These are phyloP conservation scores for Hypoxylon lienhwacheense DNA, from an alignment of 495 filamentous ascomycete genomes.

Conservation along the genomic window DNA sequence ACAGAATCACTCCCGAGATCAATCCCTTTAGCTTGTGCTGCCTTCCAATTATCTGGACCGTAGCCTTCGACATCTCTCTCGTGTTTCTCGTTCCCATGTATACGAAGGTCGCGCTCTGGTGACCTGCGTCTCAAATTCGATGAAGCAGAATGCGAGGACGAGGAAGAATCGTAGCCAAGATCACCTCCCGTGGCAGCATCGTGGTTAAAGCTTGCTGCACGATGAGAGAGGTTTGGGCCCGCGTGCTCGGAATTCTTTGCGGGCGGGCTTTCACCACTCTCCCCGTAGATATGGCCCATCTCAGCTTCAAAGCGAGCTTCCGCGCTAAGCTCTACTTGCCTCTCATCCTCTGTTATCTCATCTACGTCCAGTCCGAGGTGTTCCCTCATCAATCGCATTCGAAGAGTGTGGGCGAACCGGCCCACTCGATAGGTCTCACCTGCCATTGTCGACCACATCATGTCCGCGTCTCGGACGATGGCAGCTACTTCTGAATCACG, in stretches of 20 bases:
- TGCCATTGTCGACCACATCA: conserved; percentile 91
- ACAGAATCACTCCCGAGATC: conserved; percentile 68
- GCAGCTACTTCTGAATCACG: conserved; percentile 92
- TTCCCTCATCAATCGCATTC: conserved; percentile 93
- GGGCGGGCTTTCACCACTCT: conserved; percentile 39
- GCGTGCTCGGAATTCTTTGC: conserved; percentile 34
- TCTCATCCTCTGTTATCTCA: conserved; percentile 81
- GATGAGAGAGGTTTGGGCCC: conserved; percentile 16
- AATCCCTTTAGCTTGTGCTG: conserved; percentile 56
- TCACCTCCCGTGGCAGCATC: conserved; percentile 73
- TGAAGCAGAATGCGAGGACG: conserved; percentile 17
- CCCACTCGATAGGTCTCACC: conserved; percentile 87
- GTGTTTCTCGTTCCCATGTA: conserved; percentile 66
- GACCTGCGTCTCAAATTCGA: conserved; percentile 42
- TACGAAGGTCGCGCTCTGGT: conserved; percentile 62
- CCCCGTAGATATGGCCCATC: conserved; percentile 57
- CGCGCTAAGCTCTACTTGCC: conserved; percentile 55
- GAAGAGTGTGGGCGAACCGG: conserved; percentile 87
- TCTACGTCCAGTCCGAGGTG: conserved; percentile 96
- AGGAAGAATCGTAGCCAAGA: conserved; percentile 49
- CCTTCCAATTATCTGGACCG: conserved; percentile 69
- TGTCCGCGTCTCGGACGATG: conserved; percentile 89
- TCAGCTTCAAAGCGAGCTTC: conserved; percentile 55
- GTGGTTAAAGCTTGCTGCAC: conserved; percentile 73
- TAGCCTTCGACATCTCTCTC: conserved; percentile 75